Evolutionary conservation across 2,329 filamentous ascomycete genomes (phyloP), one percentile per base, ranked within the genome.

Genomic region (Monilinia vaccinii-corymbosi): DNA sequence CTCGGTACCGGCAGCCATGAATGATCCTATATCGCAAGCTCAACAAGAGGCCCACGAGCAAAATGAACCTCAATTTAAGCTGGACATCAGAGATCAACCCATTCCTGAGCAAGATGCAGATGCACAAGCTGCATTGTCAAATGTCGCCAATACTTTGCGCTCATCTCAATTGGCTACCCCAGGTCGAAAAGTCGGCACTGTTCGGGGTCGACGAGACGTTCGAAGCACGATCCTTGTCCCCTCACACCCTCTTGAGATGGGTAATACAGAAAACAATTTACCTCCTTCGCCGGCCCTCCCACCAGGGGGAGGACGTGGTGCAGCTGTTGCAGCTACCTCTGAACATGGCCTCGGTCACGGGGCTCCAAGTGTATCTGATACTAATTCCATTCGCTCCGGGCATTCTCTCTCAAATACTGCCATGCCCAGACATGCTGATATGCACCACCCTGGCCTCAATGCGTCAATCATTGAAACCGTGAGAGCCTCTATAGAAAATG

Each of bases 381-480:
- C 89, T 3, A 91, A 93, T 60, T 97, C 94, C 0, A 87, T 97
- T 62, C 87, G 92, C 52, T 99, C 94, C 3, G 88, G 88, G 2
- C 89, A 90, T 64, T 96, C 91, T 2, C 76, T 93, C 46, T 85
- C 84, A 62, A 84, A 85, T 48, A 76, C 87, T 47, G 80, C 80
- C 4, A 83, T 88, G n/a, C 77, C 84, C 56, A 87, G 85, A 68
- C 94, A 99, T 71, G 87, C 91, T 0, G 91, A 97, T 21, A 79
- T 96, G 74, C 82, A 87, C 57, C 82, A 84, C 11, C 83, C 88
- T 1, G 93, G 94, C 2, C 78, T 99, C 7, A 94, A 91, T 72
- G 85, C 89, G 4, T 97, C 93, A 16, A 82, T 97, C 59, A 88
- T 97, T 55, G 94, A 99, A 73, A 94, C 88, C 0, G 84, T 97